A percentile compares a stretch with the other conserved stretches of the same genome.
phyloP scores from a whole-genome alignment of 1,284 basidiomycete species.

The Apiotrichum laibachii region DNA sequence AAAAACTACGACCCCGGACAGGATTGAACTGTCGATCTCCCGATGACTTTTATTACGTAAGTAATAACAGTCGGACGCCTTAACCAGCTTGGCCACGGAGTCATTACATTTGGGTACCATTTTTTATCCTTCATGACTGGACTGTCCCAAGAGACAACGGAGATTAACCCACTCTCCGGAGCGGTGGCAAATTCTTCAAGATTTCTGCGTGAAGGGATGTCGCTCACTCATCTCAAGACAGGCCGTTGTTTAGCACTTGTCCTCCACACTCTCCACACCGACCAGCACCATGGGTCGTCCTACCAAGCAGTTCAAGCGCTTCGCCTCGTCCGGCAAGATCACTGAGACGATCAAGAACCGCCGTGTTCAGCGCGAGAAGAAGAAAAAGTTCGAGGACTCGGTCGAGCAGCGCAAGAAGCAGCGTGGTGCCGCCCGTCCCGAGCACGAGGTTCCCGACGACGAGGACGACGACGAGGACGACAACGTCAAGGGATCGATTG shows the following conservation, averaged over 20 bases:
- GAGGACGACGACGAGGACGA: constrained; percentile 47
- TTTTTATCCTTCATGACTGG: too few species aligned
- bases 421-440: constrained; percentile 38
- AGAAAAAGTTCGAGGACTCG: constrained; percentile 66
- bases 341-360: constrained; percentile 78
- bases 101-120: too few species aligned
- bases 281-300: constrained; percentile 58
- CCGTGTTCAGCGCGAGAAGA: constrained; percentile 69
- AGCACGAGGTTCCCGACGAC: constrained; percentile 52
- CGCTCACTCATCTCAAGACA: too few species aligned
- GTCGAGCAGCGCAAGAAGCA: constrained; percentile 42
- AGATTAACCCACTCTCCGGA: background rate
- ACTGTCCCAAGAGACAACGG: too few species aligned
- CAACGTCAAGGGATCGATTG: constrained; percentile 33
- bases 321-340: constrained; percentile 78
- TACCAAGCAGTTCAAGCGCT: constrained; percentile 77
- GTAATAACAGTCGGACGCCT: too few species aligned
- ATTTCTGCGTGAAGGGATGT: background rate
- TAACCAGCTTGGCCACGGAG: too few species aligned
- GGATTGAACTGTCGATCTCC: too few species aligned
- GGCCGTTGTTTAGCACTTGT: too few species aligned
- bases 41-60: too few species aligned
- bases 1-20: too few species aligned
- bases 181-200: background rate
- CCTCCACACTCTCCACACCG: background rate